Percentiles rank a stretch among this genome's conserved stretches.
Evolutionary conservation across 2,329 filamentous ascomycete species (phyloP).

Genomic region (Colletotrichum sublineola): DNA sequence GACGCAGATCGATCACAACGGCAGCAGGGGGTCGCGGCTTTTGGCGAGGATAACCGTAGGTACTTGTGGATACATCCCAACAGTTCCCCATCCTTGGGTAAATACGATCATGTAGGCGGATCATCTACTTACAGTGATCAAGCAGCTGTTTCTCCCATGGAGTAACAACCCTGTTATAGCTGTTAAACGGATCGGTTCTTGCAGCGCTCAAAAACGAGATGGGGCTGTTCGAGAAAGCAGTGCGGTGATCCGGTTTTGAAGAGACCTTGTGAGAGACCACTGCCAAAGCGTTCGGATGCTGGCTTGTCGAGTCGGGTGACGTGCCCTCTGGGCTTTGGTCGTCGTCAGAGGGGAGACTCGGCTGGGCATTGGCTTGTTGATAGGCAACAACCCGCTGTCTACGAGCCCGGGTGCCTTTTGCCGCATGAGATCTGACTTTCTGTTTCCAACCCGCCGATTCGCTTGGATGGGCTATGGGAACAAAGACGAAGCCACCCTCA

Average conservation of each 20-base stretch:
- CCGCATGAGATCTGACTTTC: constrained; percentile 45
- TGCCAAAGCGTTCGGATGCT: too few species aligned
- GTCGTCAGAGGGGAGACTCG: too few species aligned
- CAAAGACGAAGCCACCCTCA: constrained; percentile 41
- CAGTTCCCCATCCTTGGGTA: not conserved
- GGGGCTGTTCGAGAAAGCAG: not conserved
- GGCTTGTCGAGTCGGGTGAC: not conserved
- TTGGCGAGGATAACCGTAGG: not conserved
- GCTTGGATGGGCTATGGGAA: constrained; percentile 42
- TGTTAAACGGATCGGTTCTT: constrained; percentile 40
- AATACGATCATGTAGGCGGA: not conserved
- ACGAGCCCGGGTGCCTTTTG: constrained; percentile 35
- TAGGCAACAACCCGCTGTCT: constrained; percentile 38
- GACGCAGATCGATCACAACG: not conserved
- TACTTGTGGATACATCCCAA: not conserved
- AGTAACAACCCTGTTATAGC: constrained; percentile 18
- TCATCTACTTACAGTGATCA: constrained; percentile 40
- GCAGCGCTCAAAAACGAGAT: constrained; percentile 20
- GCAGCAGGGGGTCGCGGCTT: not conserved
- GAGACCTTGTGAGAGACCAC: not conserved
- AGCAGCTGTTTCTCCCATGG: constrained; percentile 38
- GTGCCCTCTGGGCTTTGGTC: not conserved
- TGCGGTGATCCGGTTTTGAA: not conserved
- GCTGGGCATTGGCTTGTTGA: constrained; percentile 12
- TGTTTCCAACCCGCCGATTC: constrained; percentile 36